Percentiles rank a stretch among this genome's conserved stretches.
Evolutionary conservation across 1,284 basidiomycete species (phyloP).

Genomic region (Melampsora abietis-canadensis): DNA sequence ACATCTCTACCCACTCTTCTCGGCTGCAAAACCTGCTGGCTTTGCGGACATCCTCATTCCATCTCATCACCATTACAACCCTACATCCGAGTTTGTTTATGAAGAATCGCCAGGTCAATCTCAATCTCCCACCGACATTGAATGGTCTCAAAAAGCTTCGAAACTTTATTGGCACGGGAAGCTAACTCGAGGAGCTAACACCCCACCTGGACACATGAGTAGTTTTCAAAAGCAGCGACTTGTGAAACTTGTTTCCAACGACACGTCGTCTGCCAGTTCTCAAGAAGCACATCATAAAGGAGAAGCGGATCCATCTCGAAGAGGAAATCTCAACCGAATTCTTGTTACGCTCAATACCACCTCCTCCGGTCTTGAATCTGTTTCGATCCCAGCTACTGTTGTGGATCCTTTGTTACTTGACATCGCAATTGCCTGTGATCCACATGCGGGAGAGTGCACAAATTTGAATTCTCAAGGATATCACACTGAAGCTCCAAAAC

Average conservation of each 20-base stretch:
- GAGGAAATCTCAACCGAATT: conserved; percentile 61
- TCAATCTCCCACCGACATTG: conserved; percentile 55
- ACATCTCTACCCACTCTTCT: conserved; percentile 81
- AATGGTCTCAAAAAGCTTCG: conserved; percentile 72
- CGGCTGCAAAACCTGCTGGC: conserved; percentile 75
- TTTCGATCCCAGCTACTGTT: conserved; percentile 56
- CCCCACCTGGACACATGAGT: conserved; percentile 74
- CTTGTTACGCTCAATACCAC: conserved; percentile 58
- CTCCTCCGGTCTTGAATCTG: conserved; percentile 47
- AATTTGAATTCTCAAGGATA: conserved; percentile 55
- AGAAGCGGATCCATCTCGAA: conserved; percentile 57
- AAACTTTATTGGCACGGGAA: conserved; percentile 81
- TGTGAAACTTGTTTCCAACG: conserved; percentile 49
- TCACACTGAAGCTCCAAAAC: conserved; percentile 59
- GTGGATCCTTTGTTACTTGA: conserved; percentile 83
- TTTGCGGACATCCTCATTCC: conserved; percentile 87
- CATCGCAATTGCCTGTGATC: conserved; percentile 64
- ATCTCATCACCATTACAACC: conserved; percentile 86
- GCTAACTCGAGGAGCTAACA: conserved; percentile 83
- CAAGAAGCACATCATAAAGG: conserved; percentile 24
- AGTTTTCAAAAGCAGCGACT: conserved; percentile 84
- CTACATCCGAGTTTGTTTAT: conserved; percentile 77
- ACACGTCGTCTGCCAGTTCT: conserved; percentile 36
- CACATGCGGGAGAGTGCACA: conserved; percentile 69
- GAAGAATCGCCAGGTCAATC: conserved; percentile 66